Evolutionary conservation across 495 filamentous ascomycete species (phyloP), one percentile per base, ranked within the genome.

Genomic region (Immersiella caudata): DNA sequence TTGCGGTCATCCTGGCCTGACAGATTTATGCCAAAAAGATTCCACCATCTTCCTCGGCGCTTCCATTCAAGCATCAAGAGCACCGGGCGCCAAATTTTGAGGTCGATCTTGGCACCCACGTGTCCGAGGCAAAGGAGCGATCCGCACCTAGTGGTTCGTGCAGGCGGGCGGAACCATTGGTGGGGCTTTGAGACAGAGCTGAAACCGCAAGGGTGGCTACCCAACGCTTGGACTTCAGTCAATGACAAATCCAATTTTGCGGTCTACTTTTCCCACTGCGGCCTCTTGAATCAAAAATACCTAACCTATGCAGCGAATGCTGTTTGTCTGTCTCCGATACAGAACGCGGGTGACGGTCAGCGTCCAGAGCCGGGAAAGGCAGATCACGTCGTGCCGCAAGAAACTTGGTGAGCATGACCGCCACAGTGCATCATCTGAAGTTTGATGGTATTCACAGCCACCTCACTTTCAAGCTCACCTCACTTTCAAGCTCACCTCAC

Each of bases 191-290:
- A 55, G 61, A 64, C 60, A 21, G 21, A 61, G 46, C n/a, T 69
- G 67, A 69, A 63, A 69, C 50, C 54, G 25, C 16, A 46, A 14
- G 40, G 58, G 12, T 33, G 29, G 8, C 54, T 52, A 27, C 26
- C 55, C 52, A 58, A 63, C 67, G 67, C 67, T 68, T 68, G 61
- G 67, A 68, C 67, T 27, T n/a, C 36, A 50, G 24, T 62, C 20
- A 14, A 68, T 68, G 67, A 55, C 52, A 55, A 55, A 55, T 62
- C 61, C 62, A 60, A 64, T 60, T n/a, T 6, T 29, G 21, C 20
- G 36, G n/a, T 18, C 26, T 50, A n/a, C 21, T 9, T 22, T 22
- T 22, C 52, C 24, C 24, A 22, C 20, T 55, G n/a, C n/a, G 40
- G 11, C 9, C 4, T 12, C 4, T 14, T 12, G 11, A 5, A 46